Base-by-base conservation (phyloP, 495 filamentous ascomycete species). In the Aspergillus saccharolyticus region DNA sequence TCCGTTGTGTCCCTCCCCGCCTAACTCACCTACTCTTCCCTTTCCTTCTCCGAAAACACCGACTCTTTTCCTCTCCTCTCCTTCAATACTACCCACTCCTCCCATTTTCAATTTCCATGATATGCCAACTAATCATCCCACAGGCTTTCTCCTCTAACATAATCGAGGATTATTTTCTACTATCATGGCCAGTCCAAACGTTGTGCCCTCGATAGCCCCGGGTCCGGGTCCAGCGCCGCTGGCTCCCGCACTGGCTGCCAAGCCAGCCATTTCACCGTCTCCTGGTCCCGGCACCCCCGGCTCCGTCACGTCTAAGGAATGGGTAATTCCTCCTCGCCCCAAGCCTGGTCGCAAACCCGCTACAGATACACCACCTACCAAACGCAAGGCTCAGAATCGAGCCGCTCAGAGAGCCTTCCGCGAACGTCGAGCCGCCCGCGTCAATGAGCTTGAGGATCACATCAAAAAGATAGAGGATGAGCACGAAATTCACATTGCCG, bases 261-360 rank as follows among this genome's bases (percentile, higher is more conserved):
- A 71, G 56, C 67, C 70, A 12, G 63, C 70, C 14, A 68, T 70
- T 33, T 70, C 74, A 46, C 68, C 74, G 21, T 77, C 73, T 8
- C 76, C 76, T 18, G 73, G 70, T 20, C 74, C 72, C 50, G 70
- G 67, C 49, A 77, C 74, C 3, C 70, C 74, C 58, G 74, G 75
- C 59, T 75, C 74, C 19, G 59, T 78, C 58, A 94, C 89, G 42
- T 87, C 80, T 58, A 91, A 84, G 70, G 88, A 92, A 84, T 96
- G 90, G 90, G 80, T 92, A 9, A 83, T 96, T 49, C 90, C 90
- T 25, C 90, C 90, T 51, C 83, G 89, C 48, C 90, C 90, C 22
- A 94, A 94, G 78, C 92, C 92, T n/a, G 92, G 91, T 39, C 83
- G 92, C 52, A 96, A 96, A 70, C 92, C 92, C 10, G 90, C 91